These are phyloP conservation scores for Sporothrix globosa DNA, from an alignment of 2,329 filamentous ascomycete genomes.

Conservation along the genomic window DNA sequence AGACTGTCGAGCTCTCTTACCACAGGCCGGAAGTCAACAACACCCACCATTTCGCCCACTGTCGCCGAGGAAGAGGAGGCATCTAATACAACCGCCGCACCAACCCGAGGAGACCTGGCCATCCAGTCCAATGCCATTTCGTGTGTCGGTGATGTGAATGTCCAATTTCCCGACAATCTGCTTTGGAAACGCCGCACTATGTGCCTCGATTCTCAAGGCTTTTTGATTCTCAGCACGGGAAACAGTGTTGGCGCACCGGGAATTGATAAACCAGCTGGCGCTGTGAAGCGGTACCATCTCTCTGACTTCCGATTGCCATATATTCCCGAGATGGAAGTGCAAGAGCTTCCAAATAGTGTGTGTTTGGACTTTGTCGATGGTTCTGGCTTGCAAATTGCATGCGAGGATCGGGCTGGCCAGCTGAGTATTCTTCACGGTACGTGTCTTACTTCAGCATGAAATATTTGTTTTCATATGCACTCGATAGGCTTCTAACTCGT, in stretches of 20 bases:
- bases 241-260: conserved; percentile 54
- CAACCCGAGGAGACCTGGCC: conserved; percentile 34
- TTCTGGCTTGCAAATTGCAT: conserved; percentile 65
- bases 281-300: conserved; percentile 78
- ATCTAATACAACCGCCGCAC: conserved; percentile 33
- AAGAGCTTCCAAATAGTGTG: conserved; percentile 89
- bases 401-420: conserved; percentile 64
- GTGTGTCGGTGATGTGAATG: conserved; percentile 86
- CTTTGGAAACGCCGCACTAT: conserved; percentile 94
- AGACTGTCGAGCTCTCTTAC: conserved; percentile 60
- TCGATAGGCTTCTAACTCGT: neutral
- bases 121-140: conserved; percentile 56
- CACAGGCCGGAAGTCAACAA: conserved; percentile 51
- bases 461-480: neutral
- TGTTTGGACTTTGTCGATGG: conserved; percentile 64
- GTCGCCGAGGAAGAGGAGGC: conserved; percentile 54
- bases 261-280: conserved; percentile 53
- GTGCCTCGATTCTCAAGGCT: conserved; percentile 80
- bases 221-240: conserved; percentile 75
- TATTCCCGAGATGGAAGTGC: conserved; percentile 84
- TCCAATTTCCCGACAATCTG: conserved; percentile 94
- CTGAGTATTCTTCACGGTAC: conserved; percentile 57
- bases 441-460: conserved; percentile 39
- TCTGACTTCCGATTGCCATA: conserved; percentile 80
- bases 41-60: conserved; percentile 55